Conservation (phyloP, 2,329 filamentous ascomycete species). For the Aspergillus viridinutans region DNA sequence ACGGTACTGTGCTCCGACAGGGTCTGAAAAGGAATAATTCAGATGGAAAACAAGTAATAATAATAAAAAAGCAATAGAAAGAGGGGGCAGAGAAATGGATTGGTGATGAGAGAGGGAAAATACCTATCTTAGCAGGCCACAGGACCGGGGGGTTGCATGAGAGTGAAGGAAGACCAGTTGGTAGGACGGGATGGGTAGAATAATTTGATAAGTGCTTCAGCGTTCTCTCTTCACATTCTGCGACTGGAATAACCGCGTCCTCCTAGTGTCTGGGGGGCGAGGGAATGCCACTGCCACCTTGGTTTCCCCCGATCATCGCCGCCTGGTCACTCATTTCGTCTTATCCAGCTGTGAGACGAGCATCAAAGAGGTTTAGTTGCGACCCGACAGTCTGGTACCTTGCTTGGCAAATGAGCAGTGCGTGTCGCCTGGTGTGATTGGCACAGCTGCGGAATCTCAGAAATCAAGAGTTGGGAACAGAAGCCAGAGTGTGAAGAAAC, state of each 20-base stretch:
- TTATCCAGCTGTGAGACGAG: conserved; percentile 10
- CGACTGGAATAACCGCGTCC: background rate
- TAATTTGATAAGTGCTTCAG: background rate
- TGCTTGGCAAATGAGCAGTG: conserved; percentile 32
- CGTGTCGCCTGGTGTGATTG: conserved; percentile 25
- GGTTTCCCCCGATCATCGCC: conserved; percentile 13
- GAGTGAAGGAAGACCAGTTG: background rate
- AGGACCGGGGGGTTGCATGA: background rate
- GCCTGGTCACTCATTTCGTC: conserved; percentile 10
- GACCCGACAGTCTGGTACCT: conserved; percentile 32
- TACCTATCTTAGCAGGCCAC: background rate
- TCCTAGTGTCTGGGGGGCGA: background rate
- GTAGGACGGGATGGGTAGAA: background rate
- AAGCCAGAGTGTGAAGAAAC: background rate
- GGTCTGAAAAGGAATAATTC: background rate
- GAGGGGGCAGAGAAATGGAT: background rate
- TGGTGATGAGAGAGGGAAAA: background rate
- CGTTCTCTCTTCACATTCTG: background rate
- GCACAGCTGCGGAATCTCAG: conserved; percentile 22
- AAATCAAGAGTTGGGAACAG: conserved; percentile 2
- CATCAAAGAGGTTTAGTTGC: conserved; percentile 22
- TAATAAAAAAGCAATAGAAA: background rate
- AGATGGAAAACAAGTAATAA: background rate
- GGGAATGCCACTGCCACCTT: conserved; percentile 2
- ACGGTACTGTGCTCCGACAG: background rate